Conservation (phyloP, 495 filamentous ascomycete genomes). For the Podospora comata region DNA sequence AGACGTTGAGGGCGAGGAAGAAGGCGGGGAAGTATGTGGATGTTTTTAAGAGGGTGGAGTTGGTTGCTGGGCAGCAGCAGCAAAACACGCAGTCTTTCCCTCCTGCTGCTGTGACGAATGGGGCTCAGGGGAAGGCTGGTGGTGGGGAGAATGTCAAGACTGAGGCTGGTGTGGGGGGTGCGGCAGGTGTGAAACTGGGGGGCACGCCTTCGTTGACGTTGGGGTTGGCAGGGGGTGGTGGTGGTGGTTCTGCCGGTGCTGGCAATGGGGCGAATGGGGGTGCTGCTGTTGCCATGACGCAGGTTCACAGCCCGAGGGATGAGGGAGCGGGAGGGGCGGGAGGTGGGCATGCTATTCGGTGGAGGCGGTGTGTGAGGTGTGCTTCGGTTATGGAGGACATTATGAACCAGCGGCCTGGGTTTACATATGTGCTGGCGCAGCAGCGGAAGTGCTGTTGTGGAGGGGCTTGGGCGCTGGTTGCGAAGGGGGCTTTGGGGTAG, state of each 20-base stretch:
- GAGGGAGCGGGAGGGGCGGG: slow-evolving; percentile 12
- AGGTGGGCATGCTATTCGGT: slow-evolving; percentile 28
- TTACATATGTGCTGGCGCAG: slow-evolving; percentile 51
- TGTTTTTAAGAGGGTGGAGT: slow-evolving; percentile 40
- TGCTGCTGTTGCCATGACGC: not conserved
- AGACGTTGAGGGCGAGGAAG: slow-evolving; percentile 27
- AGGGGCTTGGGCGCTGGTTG: slow-evolving; percentile 46
- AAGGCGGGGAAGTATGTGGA: slow-evolving; percentile 36
- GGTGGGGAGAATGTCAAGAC: not conserved
- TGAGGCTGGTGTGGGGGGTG: not conserved
- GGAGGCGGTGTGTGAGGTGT: slow-evolving; percentile 60
- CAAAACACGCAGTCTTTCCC: not conserved
- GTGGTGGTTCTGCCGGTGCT: not conserved
- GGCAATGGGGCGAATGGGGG: not conserved
- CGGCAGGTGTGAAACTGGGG: not conserved
- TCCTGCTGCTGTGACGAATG: not conserved
- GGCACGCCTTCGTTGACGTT: not conserved
- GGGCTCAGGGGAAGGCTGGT: not conserved
- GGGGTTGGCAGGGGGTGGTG: not conserved
- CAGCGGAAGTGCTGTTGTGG: slow-evolving; percentile 53
- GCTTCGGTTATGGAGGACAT: slow-evolving; percentile 63
- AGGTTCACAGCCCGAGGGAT: slow-evolving; percentile 9
- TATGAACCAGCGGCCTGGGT: slow-evolving; percentile 35
- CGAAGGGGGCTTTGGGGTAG: slow-evolving; percentile 18
- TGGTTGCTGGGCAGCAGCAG: slow-evolving; percentile 14